Evolutionary conservation across 2,329 filamentous ascomycete species (phyloP).

Genomic region (Trichoderma sp.): DNA sequence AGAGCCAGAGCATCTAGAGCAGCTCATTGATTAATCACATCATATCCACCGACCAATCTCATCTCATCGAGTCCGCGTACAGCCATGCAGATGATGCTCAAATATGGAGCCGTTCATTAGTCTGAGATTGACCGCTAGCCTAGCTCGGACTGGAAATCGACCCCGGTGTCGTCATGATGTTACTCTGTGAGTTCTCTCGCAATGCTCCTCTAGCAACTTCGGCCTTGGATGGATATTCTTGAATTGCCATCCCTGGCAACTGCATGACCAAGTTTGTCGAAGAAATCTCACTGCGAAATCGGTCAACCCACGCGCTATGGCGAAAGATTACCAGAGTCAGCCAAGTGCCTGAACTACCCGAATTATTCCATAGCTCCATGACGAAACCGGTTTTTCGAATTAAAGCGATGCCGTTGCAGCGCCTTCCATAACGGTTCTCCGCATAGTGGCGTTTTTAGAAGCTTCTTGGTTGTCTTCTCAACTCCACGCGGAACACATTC

Average conservation of each 20-base stretch:
- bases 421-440: neutral
- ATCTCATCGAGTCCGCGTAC: neutral
- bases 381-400: neutral
- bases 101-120: neutral
- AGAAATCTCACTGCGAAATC: neutral
- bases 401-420: neutral
- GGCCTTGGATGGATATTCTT: neutral
- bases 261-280: too few relatives aligned
- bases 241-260: neutral
- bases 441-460: neutral
- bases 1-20: neutral
- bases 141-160: neutral
- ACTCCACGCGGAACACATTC: neutral
- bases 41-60: neutral
- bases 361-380: neutral
- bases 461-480: neutral
- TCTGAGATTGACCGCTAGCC: neutral
- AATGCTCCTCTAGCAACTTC: neutral
- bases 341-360: neutral
- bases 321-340: neutral
- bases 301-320: neutral
- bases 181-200: neutral
- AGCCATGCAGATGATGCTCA: neutral
- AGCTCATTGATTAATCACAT: neutral
- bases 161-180: neutral